Percentiles rank a stretch among this genome's conserved stretches.
Conservation (phyloP, 2,329 filamentous ascomycete genomes). For the Alternaria ventricosa region DNA sequence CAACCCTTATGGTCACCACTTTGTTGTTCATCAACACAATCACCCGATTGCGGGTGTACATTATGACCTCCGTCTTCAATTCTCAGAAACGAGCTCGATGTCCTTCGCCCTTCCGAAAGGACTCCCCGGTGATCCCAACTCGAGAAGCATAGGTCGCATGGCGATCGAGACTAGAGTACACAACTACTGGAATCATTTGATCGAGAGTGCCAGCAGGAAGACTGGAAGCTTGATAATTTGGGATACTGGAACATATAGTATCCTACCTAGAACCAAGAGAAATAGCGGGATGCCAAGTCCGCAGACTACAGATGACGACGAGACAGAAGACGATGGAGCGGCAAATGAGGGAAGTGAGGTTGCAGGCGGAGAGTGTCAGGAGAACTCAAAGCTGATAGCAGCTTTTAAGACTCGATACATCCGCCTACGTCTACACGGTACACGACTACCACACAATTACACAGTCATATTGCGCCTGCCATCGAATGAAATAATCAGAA, state of each 20-base stretch:
- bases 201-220: constrained; percentile 52
- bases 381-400: constrained; percentile 47
- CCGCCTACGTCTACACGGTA: constrained; percentile 51
- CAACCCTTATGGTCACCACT: constrained; percentile 56
- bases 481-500: not conserved
- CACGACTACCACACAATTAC: constrained; percentile 47
- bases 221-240: constrained; percentile 55
- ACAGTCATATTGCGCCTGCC: constrained; percentile 50
- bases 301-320: not conserved
- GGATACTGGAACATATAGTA: constrained; percentile 54
- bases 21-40: constrained; percentile 76
- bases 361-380: constrained; percentile 12
- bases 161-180: constrained; percentile 56
- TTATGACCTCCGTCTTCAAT: constrained; percentile 74
- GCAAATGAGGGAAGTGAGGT: not conserved
- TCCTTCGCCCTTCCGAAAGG: constrained; percentile 61
- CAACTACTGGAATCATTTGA: constrained; percentile 54
- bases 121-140: constrained; percentile 52
- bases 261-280: constrained; percentile 36
- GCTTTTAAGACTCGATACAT: constrained; percentile 51
- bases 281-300: constrained; percentile 16
- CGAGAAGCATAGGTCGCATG: constrained; percentile 49
- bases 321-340: not conserved
- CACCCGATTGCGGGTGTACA: constrained; percentile 72
- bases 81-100: constrained; percentile 69